A percentile compares a stretch with the other conserved stretches of the same genome.
phyloP scores from a whole-genome alignment of 1,139 yeast species.

The Chernovozyma sophiae-reginae region DNA sequence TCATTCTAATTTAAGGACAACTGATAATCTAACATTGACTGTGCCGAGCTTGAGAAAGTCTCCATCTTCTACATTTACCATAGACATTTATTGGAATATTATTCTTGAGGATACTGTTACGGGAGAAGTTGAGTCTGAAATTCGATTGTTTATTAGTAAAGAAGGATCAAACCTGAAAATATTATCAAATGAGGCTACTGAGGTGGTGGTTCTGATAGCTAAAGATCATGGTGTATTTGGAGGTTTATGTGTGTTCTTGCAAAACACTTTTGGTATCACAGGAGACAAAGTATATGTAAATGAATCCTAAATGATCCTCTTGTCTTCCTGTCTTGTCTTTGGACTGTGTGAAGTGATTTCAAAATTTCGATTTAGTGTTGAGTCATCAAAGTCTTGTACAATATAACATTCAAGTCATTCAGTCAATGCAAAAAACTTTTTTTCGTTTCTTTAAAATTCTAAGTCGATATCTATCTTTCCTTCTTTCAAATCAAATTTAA shows the following conservation, averaged over 20 bases:
- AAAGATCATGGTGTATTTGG: constrained; percentile 8
- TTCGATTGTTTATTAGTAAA: constrained; percentile 9
- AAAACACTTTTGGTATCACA: constrained; percentile 1
- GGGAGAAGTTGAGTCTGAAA: constrained; percentile 26
- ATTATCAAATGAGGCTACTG: constrained; percentile 2
- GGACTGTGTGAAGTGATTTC: not conserved
- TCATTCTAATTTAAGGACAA: not conserved
- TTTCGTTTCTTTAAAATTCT: too few relatives aligned
- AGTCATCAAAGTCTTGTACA: too few relatives aligned
- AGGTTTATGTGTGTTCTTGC: constrained; percentile 1
- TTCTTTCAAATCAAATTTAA: constrained; percentile 2
- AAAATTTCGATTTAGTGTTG: not conserved
- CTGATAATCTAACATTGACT: not conserved
- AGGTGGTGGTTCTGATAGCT: constrained; percentile 5
- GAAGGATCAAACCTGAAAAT: not conserved
- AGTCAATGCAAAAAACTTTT: too few relatives aligned
- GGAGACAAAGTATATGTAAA: not conserved
- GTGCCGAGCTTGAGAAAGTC: not conserved
- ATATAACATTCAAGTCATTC: too few relatives aligned
- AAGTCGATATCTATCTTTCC: constrained; percentile 4
- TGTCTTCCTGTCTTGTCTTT: not conserved
- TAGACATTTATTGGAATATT: constrained; percentile 26
- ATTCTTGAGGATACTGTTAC: constrained; percentile 17
- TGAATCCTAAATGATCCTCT: not conserved
- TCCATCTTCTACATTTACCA: not conserved